These are phyloP conservation scores for Penicillium griseofulvum DNA, from an alignment of 2,329 filamentous ascomycete species.

Conservation along the genomic window DNA sequence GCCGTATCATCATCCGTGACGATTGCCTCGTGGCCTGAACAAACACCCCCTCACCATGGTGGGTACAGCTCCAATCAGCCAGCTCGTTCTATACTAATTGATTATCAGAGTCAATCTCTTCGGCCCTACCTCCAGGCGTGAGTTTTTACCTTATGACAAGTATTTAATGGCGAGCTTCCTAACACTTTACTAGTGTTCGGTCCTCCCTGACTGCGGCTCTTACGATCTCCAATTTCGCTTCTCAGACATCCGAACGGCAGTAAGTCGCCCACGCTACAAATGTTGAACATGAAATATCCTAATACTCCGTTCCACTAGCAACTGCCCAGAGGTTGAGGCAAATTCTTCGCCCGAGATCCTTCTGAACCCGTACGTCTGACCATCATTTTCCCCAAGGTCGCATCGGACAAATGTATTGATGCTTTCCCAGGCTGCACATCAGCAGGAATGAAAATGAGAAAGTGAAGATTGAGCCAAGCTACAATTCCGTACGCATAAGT, in stretches of 20 bases:
- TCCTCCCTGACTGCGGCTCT: conserved; percentile 91
- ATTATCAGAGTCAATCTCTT: conserved; percentile 20
- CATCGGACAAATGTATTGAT: conserved; percentile 5
- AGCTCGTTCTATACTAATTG: not conserved
- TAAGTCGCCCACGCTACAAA: not conserved
- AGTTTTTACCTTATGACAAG: conserved; percentile 64
- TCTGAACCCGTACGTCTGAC: conserved; percentile 63
- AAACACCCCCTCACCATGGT: conserved; percentile 28
- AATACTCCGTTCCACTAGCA: conserved; percentile 51
- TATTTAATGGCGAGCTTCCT: conserved; percentile 58
- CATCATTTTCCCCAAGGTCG: not conserved
- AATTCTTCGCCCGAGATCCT: conserved; percentile 78
- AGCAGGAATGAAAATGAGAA: conserved; percentile 96
- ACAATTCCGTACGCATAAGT: conserved; percentile 95
- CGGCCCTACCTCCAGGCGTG: conserved; percentile 45
- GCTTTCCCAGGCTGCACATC: conserved; percentile 59
- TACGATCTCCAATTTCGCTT: conserved; percentile 94
- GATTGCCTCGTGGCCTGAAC: not conserved
- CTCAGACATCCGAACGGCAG: conserved; percentile 85
- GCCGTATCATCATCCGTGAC: not conserved
- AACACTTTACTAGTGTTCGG: conserved; percentile 90
- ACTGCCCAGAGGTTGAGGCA: conserved; percentile 96
- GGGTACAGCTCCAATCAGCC: conserved; percentile 12
- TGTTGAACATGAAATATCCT: not conserved
- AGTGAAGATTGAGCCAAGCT: conserved; percentile 90